These are phyloP conservation scores for Apiotrichum domesticum DNA, from an alignment of 1,284 basidiomycete genomes.

Conservation along the genomic window DNA sequence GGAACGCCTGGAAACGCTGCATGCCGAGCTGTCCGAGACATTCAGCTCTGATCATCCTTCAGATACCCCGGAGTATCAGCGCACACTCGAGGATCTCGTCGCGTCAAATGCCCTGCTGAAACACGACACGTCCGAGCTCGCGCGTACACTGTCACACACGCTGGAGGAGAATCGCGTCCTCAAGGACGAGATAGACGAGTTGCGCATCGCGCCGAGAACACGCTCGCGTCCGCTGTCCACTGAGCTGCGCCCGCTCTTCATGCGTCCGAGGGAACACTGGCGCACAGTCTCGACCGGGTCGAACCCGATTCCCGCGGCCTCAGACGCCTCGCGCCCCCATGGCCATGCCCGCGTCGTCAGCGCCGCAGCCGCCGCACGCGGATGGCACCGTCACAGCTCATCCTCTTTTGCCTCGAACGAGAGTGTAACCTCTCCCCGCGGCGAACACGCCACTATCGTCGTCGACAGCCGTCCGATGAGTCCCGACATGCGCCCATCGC, in stretches of 20 bases:
- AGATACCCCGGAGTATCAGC: slow-evolving; percentile 45
- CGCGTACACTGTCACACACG: slow-evolving; percentile 62
- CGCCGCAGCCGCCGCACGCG: slow-evolving; percentile 8
- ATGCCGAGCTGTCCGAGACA: slow-evolving; percentile 43
- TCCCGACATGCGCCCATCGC: slow-evolving; percentile 2
- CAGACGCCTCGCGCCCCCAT: not conserved
- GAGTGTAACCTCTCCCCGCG: not conserved
- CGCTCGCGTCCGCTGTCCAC: slow-evolving; percentile 6
- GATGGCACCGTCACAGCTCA: slow-evolving; percentile 32
- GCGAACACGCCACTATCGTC: slow-evolving; percentile 3
- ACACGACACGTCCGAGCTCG: slow-evolving; percentile 71
- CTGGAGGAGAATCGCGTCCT: slow-evolving; percentile 67
- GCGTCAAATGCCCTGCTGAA: slow-evolving; percentile 75
- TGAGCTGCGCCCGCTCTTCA: slow-evolving; percentile 7
- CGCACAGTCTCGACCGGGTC: not conserved
- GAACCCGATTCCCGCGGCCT: not conserved
- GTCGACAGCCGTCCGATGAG: slow-evolving; percentile 3
- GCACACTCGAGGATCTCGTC: slow-evolving; percentile 71
- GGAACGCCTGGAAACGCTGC: slow-evolving; percentile 59
- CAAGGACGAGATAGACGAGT: slow-evolving; percentile 68
- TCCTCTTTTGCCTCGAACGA: slow-evolving; percentile 19
- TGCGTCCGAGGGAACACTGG: not conserved
- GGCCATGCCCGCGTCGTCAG: slow-evolving; percentile 14
- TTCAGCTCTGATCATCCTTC: slow-evolving; percentile 31
- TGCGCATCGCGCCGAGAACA: slow-evolving; percentile 35